Percentiles rank a stretch among this genome's conserved stretches.
phyloP scores from a whole-genome alignment of 495 filamentous ascomycete genomes.

The Margaritispora aquatica region DNA sequence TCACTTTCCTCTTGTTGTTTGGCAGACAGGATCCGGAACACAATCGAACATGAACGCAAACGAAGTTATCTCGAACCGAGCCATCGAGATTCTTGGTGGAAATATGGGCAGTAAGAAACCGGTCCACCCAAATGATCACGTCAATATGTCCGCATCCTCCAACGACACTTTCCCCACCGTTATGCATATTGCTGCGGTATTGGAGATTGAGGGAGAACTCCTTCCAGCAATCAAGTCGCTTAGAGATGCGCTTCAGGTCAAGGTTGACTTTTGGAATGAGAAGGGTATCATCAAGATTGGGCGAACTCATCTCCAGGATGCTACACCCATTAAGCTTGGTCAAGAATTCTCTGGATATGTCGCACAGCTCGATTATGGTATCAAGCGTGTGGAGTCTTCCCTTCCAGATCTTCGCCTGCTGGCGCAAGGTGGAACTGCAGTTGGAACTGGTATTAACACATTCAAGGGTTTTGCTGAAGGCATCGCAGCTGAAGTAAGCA shows the following conservation, averaged over 20 bases:
- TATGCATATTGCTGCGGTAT: constrained; percentile 97
- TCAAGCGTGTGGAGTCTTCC: constrained; percentile 76
- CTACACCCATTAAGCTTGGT: constrained; percentile 89
- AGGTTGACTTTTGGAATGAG: constrained; percentile 81
- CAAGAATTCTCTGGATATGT: constrained; percentile 99
- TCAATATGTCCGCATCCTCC: constrained; percentile 97
- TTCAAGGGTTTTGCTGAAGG: constrained; percentile 92
- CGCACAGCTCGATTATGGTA: constrained; percentile 83
- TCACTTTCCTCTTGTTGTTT: constrained; percentile 96
- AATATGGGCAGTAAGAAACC: constrained; percentile 94
- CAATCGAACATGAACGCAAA: constrained; percentile 99
- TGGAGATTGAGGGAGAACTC: constrained; percentile 83
- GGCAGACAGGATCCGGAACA: constrained; percentile 98
- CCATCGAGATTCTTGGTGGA: constrained; percentile 95
- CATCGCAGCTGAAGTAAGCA: constrained; percentile 82
- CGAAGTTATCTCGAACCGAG: constrained; percentile 98
- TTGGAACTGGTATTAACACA: constrained; percentile 96
- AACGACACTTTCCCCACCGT: constrained; percentile 99
- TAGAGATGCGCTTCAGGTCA: constrained; percentile 74
- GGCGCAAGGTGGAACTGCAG: constrained; percentile 91
- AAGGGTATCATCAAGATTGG: constrained; percentile 96
- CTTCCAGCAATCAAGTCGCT: constrained; percentile 77
- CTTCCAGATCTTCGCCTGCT: constrained; percentile 81
- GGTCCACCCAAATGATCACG: constrained; percentile 98
- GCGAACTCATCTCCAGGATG: constrained; percentile 95